phyloP scores from a whole-genome alignment of 331 rosid genomes.

The Acacia concinna region DNA sequence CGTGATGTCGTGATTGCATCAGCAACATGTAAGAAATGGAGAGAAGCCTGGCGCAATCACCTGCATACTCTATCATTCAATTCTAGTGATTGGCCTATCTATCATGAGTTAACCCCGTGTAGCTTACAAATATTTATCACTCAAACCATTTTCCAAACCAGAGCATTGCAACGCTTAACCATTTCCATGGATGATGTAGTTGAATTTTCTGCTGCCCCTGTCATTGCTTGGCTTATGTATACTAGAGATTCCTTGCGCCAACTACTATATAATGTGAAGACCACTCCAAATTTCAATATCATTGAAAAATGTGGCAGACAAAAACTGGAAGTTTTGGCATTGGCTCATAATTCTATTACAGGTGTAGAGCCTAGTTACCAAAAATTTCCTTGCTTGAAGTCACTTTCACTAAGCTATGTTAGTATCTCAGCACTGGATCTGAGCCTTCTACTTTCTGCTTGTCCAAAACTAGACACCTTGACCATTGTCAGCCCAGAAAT shows the following conservation, averaged over 20 bases:
- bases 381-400: constrained; percentile 43
- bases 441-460: constrained; percentile 53
- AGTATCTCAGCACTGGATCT: constrained; percentile 56
- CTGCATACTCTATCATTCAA: constrained; percentile 45
- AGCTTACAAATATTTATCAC: constrained; percentile 44
- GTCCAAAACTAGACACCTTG: constrained; percentile 62
- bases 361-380: constrained; percentile 40
- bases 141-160: constrained; percentile 47
- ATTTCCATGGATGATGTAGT: constrained; percentile 40
- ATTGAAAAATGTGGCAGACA: constrained; percentile 42
- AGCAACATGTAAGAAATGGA: constrained; percentile 49
- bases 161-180: constrained; percentile 29
- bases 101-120: constrained; percentile 23
- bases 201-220: constrained; percentile 39
- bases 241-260: constrained; percentile 43
- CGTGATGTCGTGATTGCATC: constrained; percentile 55
- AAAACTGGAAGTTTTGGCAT: constrained; percentile 37
- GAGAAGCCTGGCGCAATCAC: constrained; percentile 40
- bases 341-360: constrained; percentile 39
- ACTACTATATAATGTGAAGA: constrained; percentile 34
- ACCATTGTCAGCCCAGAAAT: constrained; percentile 48
- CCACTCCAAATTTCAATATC: constrained; percentile 39
- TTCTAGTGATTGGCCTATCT: constrained; percentile 37
- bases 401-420: constrained; percentile 38
- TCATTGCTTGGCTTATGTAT: constrained; percentile 55